Evolutionary conservation across 2,329 filamentous ascomycete genomes (phyloP).

Genomic region (Penicillium sp.): DNA sequence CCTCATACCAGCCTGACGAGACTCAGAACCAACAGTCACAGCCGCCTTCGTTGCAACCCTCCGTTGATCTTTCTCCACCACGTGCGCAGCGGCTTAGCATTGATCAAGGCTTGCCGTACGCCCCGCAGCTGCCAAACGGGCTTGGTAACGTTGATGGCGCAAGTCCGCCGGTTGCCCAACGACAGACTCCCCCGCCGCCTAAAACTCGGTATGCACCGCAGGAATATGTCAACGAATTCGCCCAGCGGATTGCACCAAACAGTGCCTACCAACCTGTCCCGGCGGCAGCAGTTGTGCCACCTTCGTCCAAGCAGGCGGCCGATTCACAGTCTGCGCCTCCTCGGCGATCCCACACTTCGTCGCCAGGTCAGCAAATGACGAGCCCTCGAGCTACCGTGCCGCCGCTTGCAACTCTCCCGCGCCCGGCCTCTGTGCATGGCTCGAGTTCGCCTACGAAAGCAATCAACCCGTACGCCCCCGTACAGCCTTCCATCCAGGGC

Average conservation of each 20-base stretch:
- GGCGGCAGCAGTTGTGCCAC: constrained; percentile 13
- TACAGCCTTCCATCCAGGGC: constrained; percentile 36
- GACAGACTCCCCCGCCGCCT: constrained; percentile 30
- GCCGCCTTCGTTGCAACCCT: constrained; percentile 27
- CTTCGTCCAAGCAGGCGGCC: constrained; percentile 24
- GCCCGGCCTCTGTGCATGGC: constrained; percentile 59
- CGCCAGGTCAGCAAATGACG: constrained; percentile 57
- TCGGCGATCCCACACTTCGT: constrained; percentile 59
- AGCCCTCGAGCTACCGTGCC: constrained; percentile 47
- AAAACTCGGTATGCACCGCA: constrained; percentile 36
- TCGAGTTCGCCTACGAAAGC: constrained; percentile 44
- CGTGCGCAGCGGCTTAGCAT: constrained; percentile 23
- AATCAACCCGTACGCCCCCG: constrained; percentile 37
- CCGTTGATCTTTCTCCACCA: constrained; percentile 26
- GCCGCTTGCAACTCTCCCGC: constrained; percentile 49
- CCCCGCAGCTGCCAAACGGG: constrained; percentile 12
- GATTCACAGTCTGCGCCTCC: constrained; percentile 42
- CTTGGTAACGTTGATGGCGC: constrained; percentile 8
- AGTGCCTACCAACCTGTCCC: constrained; percentile 15
- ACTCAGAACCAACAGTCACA: constrained; percentile 16
- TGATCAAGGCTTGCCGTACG: constrained; percentile 20
- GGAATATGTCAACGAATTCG: constrained; percentile 35
- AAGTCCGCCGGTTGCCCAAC: constrained; percentile 13
- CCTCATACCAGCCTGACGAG: constrained; percentile 34
- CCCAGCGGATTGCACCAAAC: constrained; percentile 31